phyloP scores from a whole-genome alignment of 495 filamentous ascomycete species.

The Lentithecium fluviatile region DNA sequence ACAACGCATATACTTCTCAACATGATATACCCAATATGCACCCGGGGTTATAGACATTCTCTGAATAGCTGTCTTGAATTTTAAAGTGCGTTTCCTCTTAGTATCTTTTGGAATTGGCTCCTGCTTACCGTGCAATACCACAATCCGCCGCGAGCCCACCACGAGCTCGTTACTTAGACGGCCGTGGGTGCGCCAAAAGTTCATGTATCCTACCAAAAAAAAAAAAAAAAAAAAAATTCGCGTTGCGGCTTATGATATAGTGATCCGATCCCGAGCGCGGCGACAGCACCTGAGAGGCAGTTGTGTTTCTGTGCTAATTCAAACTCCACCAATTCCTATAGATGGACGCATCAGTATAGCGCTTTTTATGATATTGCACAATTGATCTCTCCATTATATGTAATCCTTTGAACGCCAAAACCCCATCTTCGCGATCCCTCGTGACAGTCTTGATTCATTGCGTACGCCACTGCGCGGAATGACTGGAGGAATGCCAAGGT shows the following conservation, averaged over 20 bases:
- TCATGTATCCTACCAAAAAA: not conserved
- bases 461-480: not conserved
- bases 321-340: slow-evolving; percentile 4
- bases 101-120: no score
- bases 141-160: no score
- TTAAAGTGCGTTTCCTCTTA: no score
- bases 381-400: slow-evolving; percentile 5
- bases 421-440: not conserved
- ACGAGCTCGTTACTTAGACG: no score
- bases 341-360: not conserved
- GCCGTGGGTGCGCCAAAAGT: slow-evolving; percentile 9
- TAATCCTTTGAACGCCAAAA: not conserved
- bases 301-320: slow-evolving; percentile 1
- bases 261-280: slow-evolving; percentile 4
- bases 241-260: not conserved
- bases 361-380: slow-evolving; percentile 1
- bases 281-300: slow-evolving; percentile 4
- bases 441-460: slow-evolving; percentile 4
- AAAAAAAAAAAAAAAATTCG: no score
- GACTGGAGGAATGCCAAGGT: slow-evolving; percentile 1
- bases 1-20: no score
- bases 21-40: no score
- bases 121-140: no score
- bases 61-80: no score
- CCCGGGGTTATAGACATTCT: no score